These are phyloP conservation scores for Alternaria brassicicola DNA, from an alignment of 2,329 filamentous ascomycete genomes.

Conservation along the genomic window DNA sequence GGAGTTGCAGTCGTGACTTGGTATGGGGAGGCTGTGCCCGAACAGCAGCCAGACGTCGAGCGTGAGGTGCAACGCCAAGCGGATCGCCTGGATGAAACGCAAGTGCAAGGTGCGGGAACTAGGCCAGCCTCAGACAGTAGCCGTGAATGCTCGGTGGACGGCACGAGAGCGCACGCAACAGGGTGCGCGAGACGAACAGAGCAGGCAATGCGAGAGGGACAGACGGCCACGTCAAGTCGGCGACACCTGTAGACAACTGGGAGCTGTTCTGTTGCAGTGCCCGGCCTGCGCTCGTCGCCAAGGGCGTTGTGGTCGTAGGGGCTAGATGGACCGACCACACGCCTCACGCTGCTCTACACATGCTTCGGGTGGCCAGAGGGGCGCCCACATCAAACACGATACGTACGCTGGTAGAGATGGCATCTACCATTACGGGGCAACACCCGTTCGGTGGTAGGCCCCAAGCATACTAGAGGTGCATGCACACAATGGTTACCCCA, in stretches of 20 bases:
- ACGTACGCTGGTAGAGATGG: background rate
- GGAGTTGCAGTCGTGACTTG: conserved; percentile 23
- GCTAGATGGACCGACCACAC: background rate
- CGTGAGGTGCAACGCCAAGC: conserved; percentile 27
- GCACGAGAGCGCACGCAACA: background rate
- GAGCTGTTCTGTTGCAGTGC: too few relatives aligned
- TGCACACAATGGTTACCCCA: conserved; percentile 8
- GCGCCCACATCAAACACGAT: conserved; percentile 3
- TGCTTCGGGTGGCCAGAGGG: background rate
- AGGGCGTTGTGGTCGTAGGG: background rate
- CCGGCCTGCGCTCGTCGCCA: background rate
- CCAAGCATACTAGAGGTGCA: conserved; percentile 11
- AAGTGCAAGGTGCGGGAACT: conserved; percentile 25
- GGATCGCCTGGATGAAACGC: conserved; percentile 32
- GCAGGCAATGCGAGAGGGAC: background rate
- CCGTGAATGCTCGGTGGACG: conserved; percentile 11
- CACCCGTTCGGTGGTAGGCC: conserved; percentile 7
- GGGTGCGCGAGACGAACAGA: background rate
- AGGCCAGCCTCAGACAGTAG: conserved; percentile 20
- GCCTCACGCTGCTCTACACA: background rate
- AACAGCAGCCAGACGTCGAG: conserved; percentile 26
- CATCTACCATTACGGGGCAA: conserved; percentile 10
- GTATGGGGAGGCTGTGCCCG: conserved; percentile 29
- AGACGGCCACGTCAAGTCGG: too few relatives aligned
- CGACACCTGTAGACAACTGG: background rate